Evolutionary conservation across 768 basidiomycete species (phyloP), one percentile per base, ranked within the genome.

Genomic region (Lactarius deliciosus): DNA sequence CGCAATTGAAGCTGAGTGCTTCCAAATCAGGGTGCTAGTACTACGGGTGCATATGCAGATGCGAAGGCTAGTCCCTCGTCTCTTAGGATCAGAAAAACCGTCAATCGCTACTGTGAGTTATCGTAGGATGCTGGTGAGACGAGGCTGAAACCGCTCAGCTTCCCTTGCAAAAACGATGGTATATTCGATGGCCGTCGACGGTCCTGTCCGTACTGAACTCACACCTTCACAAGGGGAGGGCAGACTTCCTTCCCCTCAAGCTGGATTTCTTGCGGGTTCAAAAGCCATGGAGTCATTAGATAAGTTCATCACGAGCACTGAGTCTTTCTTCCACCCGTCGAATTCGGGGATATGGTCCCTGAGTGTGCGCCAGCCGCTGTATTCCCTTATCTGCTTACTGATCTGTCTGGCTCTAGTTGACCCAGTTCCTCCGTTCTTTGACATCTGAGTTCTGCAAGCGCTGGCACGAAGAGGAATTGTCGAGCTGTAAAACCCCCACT

Each of bases 251-350:
- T 72, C 76, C 32, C 75, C 75, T 63, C 80, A 81, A 68, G 76
- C 66, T 34, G 87, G 85, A 25, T 92, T 83, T 74, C 77, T 92
- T 34, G 94, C 86, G 0, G 96, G 96, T 18, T 94, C 91, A 2
- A 90, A 85, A 73, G 92, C 95, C 22, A 81, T 98, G 66, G 93
- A 96, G 72, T 88, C 92, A 16, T 79, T 98, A 32, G 91, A 92
- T 71, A 88, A 88, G 70, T 78, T 98, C 50, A 86, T 98, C 68
- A 96, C 92, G 16, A 95, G 92, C 72, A 92, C 91, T 7, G 96
- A 98, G 74, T 87, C 90, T 0, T 96, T 91, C 80, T 98, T 98
- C 78, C 96, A 98, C 75, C 96, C 96, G 1, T 92, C 92, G 4
- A 97, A 97, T 74, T 87, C 88, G 36, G 96, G 96, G 4, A 79